Base-by-base conservation (phyloP, 2,329 filamentous ascomycete genomes). In the Trichophyton mentagrophytes region DNA sequence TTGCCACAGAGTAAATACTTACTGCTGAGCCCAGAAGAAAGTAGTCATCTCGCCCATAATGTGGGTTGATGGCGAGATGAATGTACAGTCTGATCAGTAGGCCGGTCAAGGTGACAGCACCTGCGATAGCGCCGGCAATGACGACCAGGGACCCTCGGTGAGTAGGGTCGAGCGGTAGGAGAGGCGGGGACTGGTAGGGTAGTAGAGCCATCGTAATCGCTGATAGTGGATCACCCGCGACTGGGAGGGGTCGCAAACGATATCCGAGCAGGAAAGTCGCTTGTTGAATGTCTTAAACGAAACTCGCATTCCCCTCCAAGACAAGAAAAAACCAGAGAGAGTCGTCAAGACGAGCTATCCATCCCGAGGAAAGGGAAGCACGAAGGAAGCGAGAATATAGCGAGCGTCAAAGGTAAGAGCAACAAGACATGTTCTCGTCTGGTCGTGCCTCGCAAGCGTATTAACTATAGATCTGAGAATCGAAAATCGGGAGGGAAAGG, bases 121-220 rank as follows among this genome's bases (percentile, higher is more conserved):
- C 66, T 1, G 73, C 72, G n/a, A 76, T 59, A 8, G 73, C 72
- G 4, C 69, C 68, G 7, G 70, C 68, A 40, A 76, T 72, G 17
- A 76, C 72, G 9, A 76, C 67, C 64, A 70, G 69, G 9, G 72
- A 74, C 9, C 71, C 72, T 65, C 74, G 72, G 61, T 77, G 74
- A 36, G 65, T 64, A 20, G 70, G 68, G 57, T 74, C 73, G n/a
- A 76, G 69, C 22, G 72, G 68, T 61, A 74, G 69, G 46, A 73
- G 71, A 49, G 71, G 72, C 49, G 70, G 69, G 38, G 69, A 70
- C 60, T 55, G 73, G 68, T 46, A 71, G 70, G 25, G 70, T 64
- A n/a, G 68, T 70, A 57, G 46, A 36, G 38, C 30, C 60, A 64
- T 57, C 51, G 61, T 33, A 42, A 6, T 36, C 11, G 40, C 15